phyloP scores from a whole-genome alignment of 163 green algal genomes.

The Scenedesmus sp. region DNA sequence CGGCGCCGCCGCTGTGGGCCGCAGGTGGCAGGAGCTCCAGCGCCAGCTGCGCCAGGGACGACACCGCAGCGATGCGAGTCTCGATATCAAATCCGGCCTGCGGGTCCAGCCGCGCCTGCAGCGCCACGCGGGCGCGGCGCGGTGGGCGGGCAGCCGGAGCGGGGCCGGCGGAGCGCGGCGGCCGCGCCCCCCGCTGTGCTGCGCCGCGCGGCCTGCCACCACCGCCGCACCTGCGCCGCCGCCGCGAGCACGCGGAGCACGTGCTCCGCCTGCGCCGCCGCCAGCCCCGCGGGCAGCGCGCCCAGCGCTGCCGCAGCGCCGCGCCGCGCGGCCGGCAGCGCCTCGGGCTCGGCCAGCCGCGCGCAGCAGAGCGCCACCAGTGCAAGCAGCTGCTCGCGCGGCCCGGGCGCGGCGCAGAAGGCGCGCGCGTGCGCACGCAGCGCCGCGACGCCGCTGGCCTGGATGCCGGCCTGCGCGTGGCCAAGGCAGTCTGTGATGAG shows the following conservation, averaged over 20 bases:
- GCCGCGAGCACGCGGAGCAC: conserved; percentile 53
- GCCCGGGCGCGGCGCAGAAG: neutral
- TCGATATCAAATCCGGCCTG: conserved; percentile 27
- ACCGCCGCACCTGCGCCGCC: conserved; percentile 30
- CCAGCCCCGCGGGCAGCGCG: conserved; percentile 63
- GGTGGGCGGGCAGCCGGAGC: neutral
- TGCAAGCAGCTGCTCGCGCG: conserved; percentile 8
- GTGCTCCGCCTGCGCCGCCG: conserved; percentile 9
- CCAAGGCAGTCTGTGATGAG: conserved; percentile 79
- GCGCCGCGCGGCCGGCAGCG: conserved; percentile 52
- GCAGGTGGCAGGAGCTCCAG: neutral
- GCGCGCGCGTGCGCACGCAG: conserved; percentile 55
- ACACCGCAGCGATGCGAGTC: conserved; percentile 29
- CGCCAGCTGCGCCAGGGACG: conserved; percentile 1
- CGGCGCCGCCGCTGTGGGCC: neutral
- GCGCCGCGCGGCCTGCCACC: neutral
- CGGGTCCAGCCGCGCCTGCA: conserved; percentile 9
- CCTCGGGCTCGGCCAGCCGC: conserved; percentile 63
- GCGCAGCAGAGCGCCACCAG: conserved; percentile 46
- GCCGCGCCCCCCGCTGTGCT: neutral
- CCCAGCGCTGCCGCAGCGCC: conserved; percentile 81
- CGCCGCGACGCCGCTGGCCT: conserved; percentile 69
- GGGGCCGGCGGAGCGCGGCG: neutral
- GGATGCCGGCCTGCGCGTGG: conserved; percentile 75
- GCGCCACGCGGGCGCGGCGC: neutral